Percentiles rank a stretch among this genome's conserved stretches.
Evolutionary conservation across 2,329 filamentous ascomycete species (phyloP).

Genomic region (Hypoxylon sp.): DNA sequence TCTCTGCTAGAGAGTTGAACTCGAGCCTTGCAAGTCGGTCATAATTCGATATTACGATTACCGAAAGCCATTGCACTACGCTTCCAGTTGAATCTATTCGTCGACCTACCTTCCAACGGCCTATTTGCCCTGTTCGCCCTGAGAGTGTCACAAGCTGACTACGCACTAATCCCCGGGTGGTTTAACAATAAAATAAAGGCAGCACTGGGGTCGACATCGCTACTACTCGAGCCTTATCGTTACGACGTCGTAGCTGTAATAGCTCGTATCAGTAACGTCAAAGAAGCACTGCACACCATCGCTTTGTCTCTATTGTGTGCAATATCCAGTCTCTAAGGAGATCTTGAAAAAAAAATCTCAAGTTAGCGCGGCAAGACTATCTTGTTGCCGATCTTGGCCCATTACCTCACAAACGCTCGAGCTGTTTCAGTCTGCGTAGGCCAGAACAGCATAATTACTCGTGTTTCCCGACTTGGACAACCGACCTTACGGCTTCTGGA

Average conservation of each 20-base stretch:
- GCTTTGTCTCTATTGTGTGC: conserved; percentile 16
- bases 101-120: conserved; percentile 23
- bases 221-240: conserved; percentile 6
- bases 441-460: conserved; percentile 30
- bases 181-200: conserved; percentile 14
- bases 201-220: conserved; percentile 12
- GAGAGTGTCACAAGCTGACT: conserved; percentile 22
- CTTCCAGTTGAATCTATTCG: conserved; percentile 24
- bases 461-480: conserved; percentile 8
- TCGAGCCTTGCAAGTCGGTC: conserved; percentile 44
- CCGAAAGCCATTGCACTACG: conserved; percentile 22
- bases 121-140: conserved; percentile 27
- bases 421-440: conserved; percentile 58
- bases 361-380: conserved; percentile 53
- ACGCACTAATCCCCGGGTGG: conserved; percentile 16
- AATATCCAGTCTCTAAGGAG: conserved; percentile 48
- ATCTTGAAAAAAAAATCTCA: conserved; percentile 54
- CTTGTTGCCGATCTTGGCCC: conserved; percentile 56
- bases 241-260: conserved; percentile 25
- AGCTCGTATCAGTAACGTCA: conserved; percentile 1
- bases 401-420: conserved; percentile 53
- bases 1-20: conserved; percentile 51
- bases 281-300: conserved; percentile 4
- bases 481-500: conserved; percentile 5
- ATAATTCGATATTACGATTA: conserved; percentile 36